A percentile compares a stretch with the other conserved stretches of the same genome.
These are phyloP conservation scores for Mucor indicus DNA, from an alignment of 371 early-diverging fungal genomes.

Conservation along the genomic window DNA sequence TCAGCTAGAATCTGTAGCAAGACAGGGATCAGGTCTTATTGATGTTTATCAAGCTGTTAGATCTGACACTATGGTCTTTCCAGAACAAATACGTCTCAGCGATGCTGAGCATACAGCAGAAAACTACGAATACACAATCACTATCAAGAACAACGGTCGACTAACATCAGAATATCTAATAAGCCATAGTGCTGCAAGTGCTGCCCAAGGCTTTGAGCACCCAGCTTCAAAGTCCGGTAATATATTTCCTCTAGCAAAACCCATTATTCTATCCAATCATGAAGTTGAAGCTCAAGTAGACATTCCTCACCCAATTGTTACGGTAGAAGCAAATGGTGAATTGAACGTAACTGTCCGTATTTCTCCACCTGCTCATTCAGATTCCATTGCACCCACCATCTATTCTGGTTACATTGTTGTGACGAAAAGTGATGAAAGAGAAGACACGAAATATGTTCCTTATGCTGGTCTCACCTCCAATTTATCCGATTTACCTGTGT, in stretches of 20 bases:
- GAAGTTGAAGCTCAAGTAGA: slow-evolving; percentile 26
- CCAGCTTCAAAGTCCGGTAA: not conserved
- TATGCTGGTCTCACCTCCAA: slow-evolving; percentile 39
- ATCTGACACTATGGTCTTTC: slow-evolving; percentile 50
- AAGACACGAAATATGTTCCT: slow-evolving; percentile 25
- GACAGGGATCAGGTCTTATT: slow-evolving; percentile 76
- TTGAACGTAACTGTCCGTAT: slow-evolving; percentile 28
- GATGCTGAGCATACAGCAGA: slow-evolving; percentile 50
- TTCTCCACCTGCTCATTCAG: slow-evolving; percentile 16
- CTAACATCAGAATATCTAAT: slow-evolving; percentile 50
- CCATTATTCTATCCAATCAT: slow-evolving; percentile 11
- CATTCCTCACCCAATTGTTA: slow-evolving; percentile 10
- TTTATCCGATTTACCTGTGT: slow-evolving; percentile 28
- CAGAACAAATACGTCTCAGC: slow-evolving; percentile 64
- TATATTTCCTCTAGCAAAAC: slow-evolving; percentile 22
- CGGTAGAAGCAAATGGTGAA: slow-evolving; percentile 20
- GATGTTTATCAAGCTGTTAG: slow-evolving; percentile 59
- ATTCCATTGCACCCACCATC: slow-evolving; percentile 22
- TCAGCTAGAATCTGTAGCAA: slow-evolving; percentile 41
- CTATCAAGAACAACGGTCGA: slow-evolving; percentile 57
- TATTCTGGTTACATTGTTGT: slow-evolving; percentile 41
- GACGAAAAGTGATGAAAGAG: slow-evolving; percentile 3
- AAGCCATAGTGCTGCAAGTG: slow-evolving; percentile 37
- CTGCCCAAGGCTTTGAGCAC: slow-evolving; percentile 41
- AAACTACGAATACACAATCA: slow-evolving; percentile 45